Conservation (phyloP, 2,329 filamentous ascomycete species). For the Penicillium brevicompactum region DNA sequence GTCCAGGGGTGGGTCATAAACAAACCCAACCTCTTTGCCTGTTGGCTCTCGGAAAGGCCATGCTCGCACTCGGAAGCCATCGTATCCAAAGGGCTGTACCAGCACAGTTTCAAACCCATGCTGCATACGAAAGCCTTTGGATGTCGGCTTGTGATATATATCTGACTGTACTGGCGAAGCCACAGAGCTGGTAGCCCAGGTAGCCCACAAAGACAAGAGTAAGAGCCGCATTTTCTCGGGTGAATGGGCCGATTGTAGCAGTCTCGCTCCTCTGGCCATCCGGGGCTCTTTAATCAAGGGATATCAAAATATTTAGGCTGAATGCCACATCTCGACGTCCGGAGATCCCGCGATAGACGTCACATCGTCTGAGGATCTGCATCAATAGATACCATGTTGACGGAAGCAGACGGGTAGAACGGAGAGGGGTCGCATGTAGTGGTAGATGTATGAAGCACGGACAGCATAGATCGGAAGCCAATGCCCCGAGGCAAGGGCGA, state of each 20-base stretch:
- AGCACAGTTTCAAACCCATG: constrained; percentile 44
- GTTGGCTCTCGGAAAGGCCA: constrained; percentile 41
- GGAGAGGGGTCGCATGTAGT: neutral
- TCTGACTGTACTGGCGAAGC: neutral
- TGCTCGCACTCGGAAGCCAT: constrained; percentile 43
- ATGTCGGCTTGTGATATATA: constrained; percentile 21
- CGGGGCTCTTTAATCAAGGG: neutral
- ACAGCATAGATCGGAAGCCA: neutral
- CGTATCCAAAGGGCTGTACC: constrained; percentile 44
- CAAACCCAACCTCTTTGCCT: constrained; percentile 40
- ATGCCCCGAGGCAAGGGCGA: neutral
- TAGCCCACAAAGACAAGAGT: neutral
- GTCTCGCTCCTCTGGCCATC: neutral
- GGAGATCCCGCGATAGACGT: neutral
- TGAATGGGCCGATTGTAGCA: neutral
- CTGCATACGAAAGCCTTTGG: constrained; percentile 34
- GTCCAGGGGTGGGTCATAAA: constrained; percentile 44
- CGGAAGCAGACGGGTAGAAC: neutral
- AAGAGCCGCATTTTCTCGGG: constrained; percentile 3
- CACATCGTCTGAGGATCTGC: constrained; percentile 4
- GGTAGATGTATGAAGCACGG: neutral
- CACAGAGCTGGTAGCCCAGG: neutral
- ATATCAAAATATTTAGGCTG: constrained; percentile 2
- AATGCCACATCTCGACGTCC: neutral
- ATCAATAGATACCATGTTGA: neutral